Evolutionary conservation across 176 grass and related monocot genomes (phyloP).

Genomic region (Raddia guianensis): DNA sequence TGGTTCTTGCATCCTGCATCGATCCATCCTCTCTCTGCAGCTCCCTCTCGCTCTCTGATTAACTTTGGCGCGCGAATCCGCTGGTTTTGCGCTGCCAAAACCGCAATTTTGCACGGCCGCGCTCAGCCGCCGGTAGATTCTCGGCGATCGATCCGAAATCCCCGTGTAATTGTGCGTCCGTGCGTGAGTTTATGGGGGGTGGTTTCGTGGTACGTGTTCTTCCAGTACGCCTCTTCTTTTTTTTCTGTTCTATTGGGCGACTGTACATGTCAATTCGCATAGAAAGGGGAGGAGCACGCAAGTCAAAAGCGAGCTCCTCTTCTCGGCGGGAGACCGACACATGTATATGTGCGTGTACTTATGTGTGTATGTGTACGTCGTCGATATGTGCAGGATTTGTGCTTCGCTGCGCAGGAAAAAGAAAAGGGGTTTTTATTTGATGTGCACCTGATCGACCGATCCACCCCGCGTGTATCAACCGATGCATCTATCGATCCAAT

Average conservation of each 20-base stretch:
- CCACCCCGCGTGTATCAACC: not conserved
- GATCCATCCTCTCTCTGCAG: too few species aligned
- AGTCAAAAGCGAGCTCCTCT: not conserved
- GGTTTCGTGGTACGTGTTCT: constrained; percentile 1
- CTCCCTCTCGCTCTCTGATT: not conserved
- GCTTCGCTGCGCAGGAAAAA: not conserved
- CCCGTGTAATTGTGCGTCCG: not conserved
- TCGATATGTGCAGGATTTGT: too few species aligned
- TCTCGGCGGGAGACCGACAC: constrained; percentile 6
- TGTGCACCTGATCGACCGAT: not conserved
- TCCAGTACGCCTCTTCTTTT: constrained; percentile 12
- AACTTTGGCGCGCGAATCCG: not conserved
- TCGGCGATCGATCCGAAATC: constrained; percentile 21
- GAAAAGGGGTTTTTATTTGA: constrained; percentile 42
- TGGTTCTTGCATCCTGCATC: not conserved
- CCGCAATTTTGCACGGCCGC: not conserved
- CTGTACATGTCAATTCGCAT: not conserved
- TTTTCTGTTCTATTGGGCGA: constrained; percentile 42
- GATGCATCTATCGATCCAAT: not conserved
- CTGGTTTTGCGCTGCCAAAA: not conserved
- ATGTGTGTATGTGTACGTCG: not conserved
- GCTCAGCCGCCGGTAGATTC: not conserved
- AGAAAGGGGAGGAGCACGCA: constrained; percentile 26
- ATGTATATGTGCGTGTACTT: not conserved
- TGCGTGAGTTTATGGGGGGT: constrained; percentile 45